Base-by-base conservation (phyloP, 495 filamentous ascomycete genomes). In the Sporormia fimetaria region DNA sequence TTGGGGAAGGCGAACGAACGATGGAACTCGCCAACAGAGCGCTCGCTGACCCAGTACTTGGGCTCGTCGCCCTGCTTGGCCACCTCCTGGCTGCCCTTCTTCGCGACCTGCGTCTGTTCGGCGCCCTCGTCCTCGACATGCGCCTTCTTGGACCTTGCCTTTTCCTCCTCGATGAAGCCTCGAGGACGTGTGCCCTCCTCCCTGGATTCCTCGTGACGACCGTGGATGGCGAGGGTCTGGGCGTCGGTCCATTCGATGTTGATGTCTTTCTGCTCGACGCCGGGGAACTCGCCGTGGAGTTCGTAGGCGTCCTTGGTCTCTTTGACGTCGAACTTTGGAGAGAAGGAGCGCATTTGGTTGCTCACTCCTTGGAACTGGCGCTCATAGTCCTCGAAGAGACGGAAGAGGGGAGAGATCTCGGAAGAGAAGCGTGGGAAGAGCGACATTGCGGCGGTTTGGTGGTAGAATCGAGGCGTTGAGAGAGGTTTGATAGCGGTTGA, bases 201-300 rank as follows among this genome's bases (percentile, higher is more conserved):
- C 14, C 41, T 41, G 30, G 46, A 37, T 15, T 43, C 71, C 55
- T 84, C 78, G 18, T 71, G 67, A 32, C 63, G 74, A 29, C 87
- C 88, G 37, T 69, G 69, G 57, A 94, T 71, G 33, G 75, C 67
- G 3, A 96, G 64, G 10, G 82, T 94, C 35, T 81, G 69, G 3
- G 69, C 62, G 56, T 94, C 87, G 34, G 73, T 75, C 69, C 94
- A 94, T 60, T 93, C 84, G 53, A 94, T 81, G 37, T 74, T 64
- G 47, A 94, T 62, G 52, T 92, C 68, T 42, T 80, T 73, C 55
- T 83, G 80, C 33, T 82, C 72, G 32, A 87, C 68, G 26, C 88
- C 88, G 0, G 88, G 85, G 0, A 94, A 71, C 60, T 94, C 88
- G 52, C 86, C 87, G 52, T 90, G 76, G 2, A 96, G 76, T 52